Evolutionary conservation across 2,329 filamentous ascomycete genomes (phyloP).

Genomic region (Ceratocystis ficicola): DNA sequence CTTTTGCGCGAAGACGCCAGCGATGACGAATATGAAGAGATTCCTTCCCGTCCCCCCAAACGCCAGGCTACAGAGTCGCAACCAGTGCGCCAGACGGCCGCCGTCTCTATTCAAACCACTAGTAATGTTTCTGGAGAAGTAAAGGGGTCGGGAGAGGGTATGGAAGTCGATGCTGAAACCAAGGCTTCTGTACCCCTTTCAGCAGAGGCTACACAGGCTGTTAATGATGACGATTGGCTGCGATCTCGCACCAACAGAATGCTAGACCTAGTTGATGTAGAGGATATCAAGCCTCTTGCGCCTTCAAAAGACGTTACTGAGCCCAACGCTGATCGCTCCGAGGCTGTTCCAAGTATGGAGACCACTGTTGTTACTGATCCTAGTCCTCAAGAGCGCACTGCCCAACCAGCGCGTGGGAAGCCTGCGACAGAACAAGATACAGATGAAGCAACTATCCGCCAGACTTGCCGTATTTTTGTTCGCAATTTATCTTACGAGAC

Average conservation of each 20-base stretch:
- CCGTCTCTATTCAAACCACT: neutral
- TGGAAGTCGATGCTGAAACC: constrained; percentile 17
- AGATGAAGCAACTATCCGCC: constrained; percentile 49
- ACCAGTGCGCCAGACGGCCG: neutral
- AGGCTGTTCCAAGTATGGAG: neutral
- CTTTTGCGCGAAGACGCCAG: constrained; percentile 46
- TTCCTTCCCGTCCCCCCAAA: constrained; percentile 35
- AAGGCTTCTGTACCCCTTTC: constrained; percentile 6
- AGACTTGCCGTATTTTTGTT: constrained; percentile 70
- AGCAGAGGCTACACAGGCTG: constrained; percentile 29
- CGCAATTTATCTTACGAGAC: constrained; percentile 77
- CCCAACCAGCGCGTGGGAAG: neutral
- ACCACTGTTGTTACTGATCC: neutral
- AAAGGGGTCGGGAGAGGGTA: neutral
- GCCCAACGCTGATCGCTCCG: neutral
- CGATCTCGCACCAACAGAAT: constrained; percentile 77
- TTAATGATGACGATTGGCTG: constrained; percentile 81
- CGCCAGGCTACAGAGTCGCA: constrained; percentile 22
- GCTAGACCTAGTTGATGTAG: constrained; percentile 70
- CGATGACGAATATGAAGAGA: constrained; percentile 63
- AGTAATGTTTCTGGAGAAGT: constrained; percentile 55
- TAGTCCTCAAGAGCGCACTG: neutral
- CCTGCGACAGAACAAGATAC: constrained; percentile 30
- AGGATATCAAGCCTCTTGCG: constrained; percentile 34
- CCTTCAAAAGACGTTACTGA: neutral